Evolutionary conservation across 441 rosid species (phyloP), one percentile per base, ranked within the genome.

Genomic region (Gossypium laxum): DNA sequence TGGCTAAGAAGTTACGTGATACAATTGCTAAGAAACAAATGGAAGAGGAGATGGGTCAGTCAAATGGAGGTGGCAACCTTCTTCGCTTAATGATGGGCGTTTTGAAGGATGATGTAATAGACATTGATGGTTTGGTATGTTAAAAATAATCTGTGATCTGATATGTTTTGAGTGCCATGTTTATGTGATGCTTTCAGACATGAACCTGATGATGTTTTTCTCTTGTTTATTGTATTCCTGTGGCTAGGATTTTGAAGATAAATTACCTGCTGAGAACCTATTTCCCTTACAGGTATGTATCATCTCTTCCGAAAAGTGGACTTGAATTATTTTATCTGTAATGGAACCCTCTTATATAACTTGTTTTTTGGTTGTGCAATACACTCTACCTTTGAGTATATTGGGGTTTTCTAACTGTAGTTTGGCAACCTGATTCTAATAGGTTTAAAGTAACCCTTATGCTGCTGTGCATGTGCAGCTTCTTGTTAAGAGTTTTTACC

Each of bases 91-190:
- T 94, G 96, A 88, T 94, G 84, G 96, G 87, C 77, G 96, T 91
- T 81, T 71, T 94, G 79, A 90, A 94, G 86, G 99, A 92, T 76
- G 97, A 91, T 72, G 92, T 81, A 65, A 88, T 92, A 85, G 96
- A 92, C 84, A 87, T 90, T 78, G 97, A 90, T 77, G 94, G 96
- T 80, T 85, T 94, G 94, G 99, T 94, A 90, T 80, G 90, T 73
- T 76, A 63, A 30, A 75, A 66, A 47, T 52, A 74, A 28, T 18
- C 38, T n/a, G 6, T 51, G 50, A 17, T 60, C 15, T 60, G 10
- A 50, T 58, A 45, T 51, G 76, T 74, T 58, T 45, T 19, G 45
- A 47, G 56, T 71, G 14, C 24, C 1, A 26, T 7, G 24, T 14
- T 48, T 66, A 24, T 22, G 22, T 66, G n/a, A 30, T 48, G 56